Base-by-base conservation (phyloP, 2,329 filamentous ascomycete genomes). In the Pseudogymnoascus sp. region DNA sequence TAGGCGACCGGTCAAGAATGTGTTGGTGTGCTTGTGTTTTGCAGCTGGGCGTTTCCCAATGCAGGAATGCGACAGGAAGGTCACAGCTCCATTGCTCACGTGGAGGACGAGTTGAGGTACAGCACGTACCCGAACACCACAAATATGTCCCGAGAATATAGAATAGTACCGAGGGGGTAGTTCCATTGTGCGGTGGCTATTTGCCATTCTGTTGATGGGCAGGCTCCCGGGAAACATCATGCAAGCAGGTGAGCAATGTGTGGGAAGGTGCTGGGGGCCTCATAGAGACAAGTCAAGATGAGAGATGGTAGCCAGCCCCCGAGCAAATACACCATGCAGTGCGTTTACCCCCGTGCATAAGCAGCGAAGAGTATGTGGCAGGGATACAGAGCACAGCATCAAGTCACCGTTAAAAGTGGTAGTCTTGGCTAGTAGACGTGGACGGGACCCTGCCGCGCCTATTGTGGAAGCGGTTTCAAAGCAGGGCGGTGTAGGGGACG, bases 41-140 rank as follows among this genome's bases (percentile, higher is more conserved):
- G 50, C 50, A 56, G 26, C 50, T 56, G 50, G 50, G 50, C 50
- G n/a, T 56, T 56, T 56, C 50, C 50, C 29, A 56, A 56, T 56
- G 50, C 10, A 56, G 50, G 50, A 56, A 56, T 56, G 50, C 50
- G 50, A 26, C 3, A 33, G n/a, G 26, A 33, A 11, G n/a, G n/a
- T 56, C 50, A 33, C 50, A 33, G 50, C 50, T 56, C 50, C 33
- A 56, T 56, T 33, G 29, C n/a, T 56, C 50, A 56, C 50, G 50
- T 56, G 50, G 50, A 33, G 50, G 50, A 33, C n/a, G 50, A 56
- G n/a, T 56, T 33, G 50, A 33, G 50, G n/a, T n/a, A 56, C 50
- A 33, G 29, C 50, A 29, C 50, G 6, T 56, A 33, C 16, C 29
- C 50, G 16, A 13, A 13, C 29, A 56, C 29, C 50, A 33, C 50